A percentile compares a stretch with the other conserved stretches of the same genome.
These are phyloP conservation scores for Psophocarpus tetragonolobus DNA, from an alignment of 306 rosid genomes.

Conservation along the genomic window DNA sequence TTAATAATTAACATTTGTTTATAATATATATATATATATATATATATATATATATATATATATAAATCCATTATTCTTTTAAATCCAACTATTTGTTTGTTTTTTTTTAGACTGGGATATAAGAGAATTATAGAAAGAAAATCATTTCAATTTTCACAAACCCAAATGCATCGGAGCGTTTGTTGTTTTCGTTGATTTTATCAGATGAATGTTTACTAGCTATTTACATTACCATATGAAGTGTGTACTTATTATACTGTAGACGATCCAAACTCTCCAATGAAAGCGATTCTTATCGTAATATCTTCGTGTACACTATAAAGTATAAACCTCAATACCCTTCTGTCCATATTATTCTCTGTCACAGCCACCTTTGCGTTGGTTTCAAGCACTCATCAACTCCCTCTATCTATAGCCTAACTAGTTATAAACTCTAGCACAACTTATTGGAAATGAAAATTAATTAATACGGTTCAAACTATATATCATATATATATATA, in stretches of 20 bases:
- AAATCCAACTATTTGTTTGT: no score
- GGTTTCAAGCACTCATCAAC: conserved; percentile 18
- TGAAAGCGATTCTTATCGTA: neutral
- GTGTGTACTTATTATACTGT: neutral
- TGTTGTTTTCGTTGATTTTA: no score
- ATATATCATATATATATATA: no score
- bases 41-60: no score
- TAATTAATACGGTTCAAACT: no score
- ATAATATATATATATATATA: no score
- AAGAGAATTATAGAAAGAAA: neutral
- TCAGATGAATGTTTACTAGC: neutral
- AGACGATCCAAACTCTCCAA: neutral
- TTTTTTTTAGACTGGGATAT: neutral
- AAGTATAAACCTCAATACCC: neutral
- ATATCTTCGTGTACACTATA: neutral
- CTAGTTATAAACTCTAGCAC: no score
- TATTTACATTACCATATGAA: neutral
- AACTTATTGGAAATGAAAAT: no score
- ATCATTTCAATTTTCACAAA: neutral
- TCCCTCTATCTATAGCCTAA: neutral
- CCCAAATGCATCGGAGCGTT: no score
- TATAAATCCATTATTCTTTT: no score
- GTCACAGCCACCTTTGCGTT: neutral
- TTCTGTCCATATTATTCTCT: neutral
- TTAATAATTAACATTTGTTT: no score